phyloP scores from a whole-genome alignment of 176 grass and related monocot genomes.

The Oryza glumipatula region DNA sequence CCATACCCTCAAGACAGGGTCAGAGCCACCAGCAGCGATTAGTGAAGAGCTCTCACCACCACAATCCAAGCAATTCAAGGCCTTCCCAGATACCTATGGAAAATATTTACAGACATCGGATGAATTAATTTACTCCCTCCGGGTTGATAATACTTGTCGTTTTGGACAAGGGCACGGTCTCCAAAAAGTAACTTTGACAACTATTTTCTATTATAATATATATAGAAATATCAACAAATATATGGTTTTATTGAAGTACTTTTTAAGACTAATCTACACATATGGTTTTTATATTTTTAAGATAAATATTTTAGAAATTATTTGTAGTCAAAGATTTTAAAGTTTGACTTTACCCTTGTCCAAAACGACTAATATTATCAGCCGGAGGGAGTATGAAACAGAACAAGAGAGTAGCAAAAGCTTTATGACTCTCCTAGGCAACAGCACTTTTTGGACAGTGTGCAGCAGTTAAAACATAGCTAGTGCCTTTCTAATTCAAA shows the following conservation, averaged over 20 bases:
- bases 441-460: neutral
- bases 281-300: too few relatives aligned
- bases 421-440: neutral
- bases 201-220: too few relatives aligned
- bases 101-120: slow-evolving; percentile 21
- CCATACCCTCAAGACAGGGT: slow-evolving; percentile 88
- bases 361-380: too few relatives aligned
- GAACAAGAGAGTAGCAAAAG: neutral
- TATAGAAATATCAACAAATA: too few relatives aligned
- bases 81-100: slow-evolving; percentile 81
- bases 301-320: too few relatives aligned
- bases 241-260: too few relatives aligned
- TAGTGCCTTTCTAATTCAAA: neutral
- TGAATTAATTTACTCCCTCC: neutral
- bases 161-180: too few relatives aligned
- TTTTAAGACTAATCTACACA: too few relatives aligned
- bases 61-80: slow-evolving; percentile 86
- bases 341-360: too few relatives aligned
- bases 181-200: too few relatives aligned
- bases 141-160: too few relatives aligned
- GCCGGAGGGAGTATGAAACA: neutral
- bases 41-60: slow-evolving; percentile 86
- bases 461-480: neutral
- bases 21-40: slow-evolving; percentile 82
- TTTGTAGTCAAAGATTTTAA: too few relatives aligned